Base-by-base conservation (phyloP, 805 yeast species). In the Teunomyces barrocoloradensis region DNA sequence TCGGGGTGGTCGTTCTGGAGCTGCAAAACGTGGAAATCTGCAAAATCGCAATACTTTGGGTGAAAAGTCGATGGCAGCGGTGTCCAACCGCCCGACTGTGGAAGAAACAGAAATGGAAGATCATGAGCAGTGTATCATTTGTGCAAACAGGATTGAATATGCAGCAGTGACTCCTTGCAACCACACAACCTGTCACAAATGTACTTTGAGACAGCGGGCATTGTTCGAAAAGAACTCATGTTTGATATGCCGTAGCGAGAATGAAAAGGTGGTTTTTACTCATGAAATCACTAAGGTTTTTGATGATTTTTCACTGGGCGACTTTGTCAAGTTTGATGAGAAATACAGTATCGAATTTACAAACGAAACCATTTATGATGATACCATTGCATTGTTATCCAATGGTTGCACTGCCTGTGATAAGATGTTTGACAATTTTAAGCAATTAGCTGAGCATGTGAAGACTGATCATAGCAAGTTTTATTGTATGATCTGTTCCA, bases 201-300 rank as follows among this genome's bases (percentile, higher is more conserved):
- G 99, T 71, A 74, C 89, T 0, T 79, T 92, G 53, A 77, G 97
- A 53, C 90, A 89, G 59, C 73, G 97, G 38, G 91, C 90, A 0
- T 68, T 92, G 12, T 90, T 86, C 66, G 75, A 79, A 20, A 89
- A 87, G 65, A 77, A 74, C 28, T 71, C 78, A 15, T 94, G 99
- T 73, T 73, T 91, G 42, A 84, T 89, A 37, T 94, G 99, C 65
- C 81, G 99, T 58, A 66, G 89, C 1, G 89, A 84, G 43, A 79
- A 79, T 49, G 79, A 75, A 2, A 62, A 64, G 7, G 68, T 88
- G 30, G 71, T 87, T 1, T 78, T 87, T 53, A 77, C 89, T 0
- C 80, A 78, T n/a, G 65, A 73, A 23, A 42, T 68, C 0, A 60
- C 59, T 40, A 47, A 46, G 20, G 66, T 61, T 4, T 81, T 56